phyloP scores from a whole-genome alignment of 2,329 filamentous ascomycete genomes.

The Claviceps humidiphila region DNA sequence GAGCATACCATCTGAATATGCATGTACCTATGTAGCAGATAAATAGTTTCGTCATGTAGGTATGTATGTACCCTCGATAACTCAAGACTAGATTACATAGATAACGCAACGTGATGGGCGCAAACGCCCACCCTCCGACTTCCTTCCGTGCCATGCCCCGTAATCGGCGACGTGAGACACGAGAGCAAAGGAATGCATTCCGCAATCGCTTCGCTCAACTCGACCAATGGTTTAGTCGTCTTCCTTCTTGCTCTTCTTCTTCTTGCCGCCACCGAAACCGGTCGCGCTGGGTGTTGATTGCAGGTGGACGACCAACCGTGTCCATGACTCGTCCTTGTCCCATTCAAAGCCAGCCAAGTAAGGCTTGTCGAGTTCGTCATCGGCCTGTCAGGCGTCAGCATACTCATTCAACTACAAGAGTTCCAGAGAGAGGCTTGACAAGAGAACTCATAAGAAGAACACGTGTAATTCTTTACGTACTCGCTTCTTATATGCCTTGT shows the following conservation, averaged over 20 bases:
- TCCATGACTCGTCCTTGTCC: conserved; percentile 89
- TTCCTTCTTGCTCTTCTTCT: conserved; percentile 64
- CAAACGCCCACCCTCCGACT: no score
- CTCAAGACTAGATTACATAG: no score
- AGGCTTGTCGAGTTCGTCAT: conserved; percentile 79
- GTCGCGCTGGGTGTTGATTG: conserved; percentile 51
- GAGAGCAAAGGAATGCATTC: conserved; percentile 13
- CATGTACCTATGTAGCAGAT: neutral
- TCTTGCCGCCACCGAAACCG: conserved; percentile 32
- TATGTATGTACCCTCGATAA: no score
- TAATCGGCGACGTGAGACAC: neutral
- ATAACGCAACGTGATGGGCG: no score
- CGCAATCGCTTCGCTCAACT: conserved; percentile 10
- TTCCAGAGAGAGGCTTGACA: no score
- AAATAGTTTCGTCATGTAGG: no score
- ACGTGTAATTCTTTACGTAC: conserved; percentile 33
- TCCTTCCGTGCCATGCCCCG: neutral
- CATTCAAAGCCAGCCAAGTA: conserved; percentile 93
- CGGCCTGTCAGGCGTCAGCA: conserved; percentile 42
- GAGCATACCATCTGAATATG: neutral
- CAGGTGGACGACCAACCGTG: conserved; percentile 74
- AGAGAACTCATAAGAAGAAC: no score
- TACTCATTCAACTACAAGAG: neutral
- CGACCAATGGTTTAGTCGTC: conserved; percentile 22
- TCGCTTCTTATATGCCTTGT: conserved; percentile 96